phyloP scores from a whole-genome alignment of 1,139 yeast species.

The Yamadazyma atmosphaerica region DNA sequence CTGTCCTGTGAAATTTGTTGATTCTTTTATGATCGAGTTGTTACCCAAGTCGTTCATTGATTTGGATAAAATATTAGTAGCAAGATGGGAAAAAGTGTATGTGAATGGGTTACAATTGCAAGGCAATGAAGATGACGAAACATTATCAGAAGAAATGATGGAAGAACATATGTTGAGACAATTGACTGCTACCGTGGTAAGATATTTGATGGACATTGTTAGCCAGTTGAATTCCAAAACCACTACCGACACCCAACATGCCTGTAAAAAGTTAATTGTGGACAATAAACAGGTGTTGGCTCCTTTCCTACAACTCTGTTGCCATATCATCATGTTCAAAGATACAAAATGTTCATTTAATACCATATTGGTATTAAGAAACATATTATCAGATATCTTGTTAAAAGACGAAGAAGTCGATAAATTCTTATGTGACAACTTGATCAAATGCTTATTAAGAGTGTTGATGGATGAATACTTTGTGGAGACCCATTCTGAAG shows the following conservation, averaged over 20 bases:
- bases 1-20: conserved; percentile 75
- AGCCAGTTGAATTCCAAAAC: conserved; percentile 63
- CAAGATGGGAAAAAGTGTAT: conserved; percentile 75
- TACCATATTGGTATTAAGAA: conserved; percentile 77
- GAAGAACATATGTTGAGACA: conserved; percentile 94
- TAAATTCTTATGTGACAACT: conserved; percentile 63
- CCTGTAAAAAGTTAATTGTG: conserved; percentile 64
- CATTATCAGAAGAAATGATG: conserved; percentile 96
- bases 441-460: conserved; percentile 46
- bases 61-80: conserved; percentile 66
- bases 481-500: conserved; percentile 86
- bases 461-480: conserved; percentile 77
- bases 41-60: conserved; percentile 75
- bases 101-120: conserved; percentile 68
- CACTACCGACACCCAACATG: conserved; percentile 58
- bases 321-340: conserved; percentile 76
- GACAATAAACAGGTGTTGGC: conserved; percentile 69
- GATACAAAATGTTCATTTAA: conserved; percentile 94
- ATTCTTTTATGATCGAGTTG: conserved; percentile 70
- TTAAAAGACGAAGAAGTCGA: conserved; percentile 77
- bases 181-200: conserved; percentile 88
- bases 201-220: conserved; percentile 83
- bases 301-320: conserved; percentile 73
- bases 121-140: conserved; percentile 74
- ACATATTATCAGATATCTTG: conserved; percentile 65